These are phyloP conservation scores for Brassica nigra DNA, from an alignment of 345 rosid genomes.

Conservation along the genomic window DNA sequence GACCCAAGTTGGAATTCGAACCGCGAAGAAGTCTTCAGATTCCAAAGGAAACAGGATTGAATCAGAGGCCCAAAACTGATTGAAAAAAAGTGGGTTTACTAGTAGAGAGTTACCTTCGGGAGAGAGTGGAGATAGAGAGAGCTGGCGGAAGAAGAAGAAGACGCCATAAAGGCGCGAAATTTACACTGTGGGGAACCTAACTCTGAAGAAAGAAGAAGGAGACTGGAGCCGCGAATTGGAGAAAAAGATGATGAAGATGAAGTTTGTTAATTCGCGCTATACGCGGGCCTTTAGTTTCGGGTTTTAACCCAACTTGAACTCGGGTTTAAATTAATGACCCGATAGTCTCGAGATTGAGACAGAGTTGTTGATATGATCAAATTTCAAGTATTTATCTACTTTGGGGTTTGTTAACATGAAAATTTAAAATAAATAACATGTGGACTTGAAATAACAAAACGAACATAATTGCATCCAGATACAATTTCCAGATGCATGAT, in stretches of 20 bases:
- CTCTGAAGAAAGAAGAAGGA: neutral
- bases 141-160: slow-evolving; percentile 46
- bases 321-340: slow-evolving; percentile 30
- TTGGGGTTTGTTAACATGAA: slow-evolving; percentile 20
- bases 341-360: slow-evolving; percentile 1
- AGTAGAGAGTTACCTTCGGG: slow-evolving; percentile 47
- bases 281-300: slow-evolving; percentile 25
- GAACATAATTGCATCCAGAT: too few species aligned
- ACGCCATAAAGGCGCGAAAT: slow-evolving; percentile 48
- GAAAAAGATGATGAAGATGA: slow-evolving; percentile 31
- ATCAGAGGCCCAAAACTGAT: neutral
- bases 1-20: slow-evolving; percentile 32
- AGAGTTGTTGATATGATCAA: neutral
- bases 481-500: too few species aligned
- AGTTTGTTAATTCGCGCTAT: slow-evolving; percentile 33
- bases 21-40: slow-evolving; percentile 42
- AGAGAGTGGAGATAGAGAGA: slow-evolving; percentile 50
- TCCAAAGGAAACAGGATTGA: neutral
- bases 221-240: slow-evolving; percentile 24
- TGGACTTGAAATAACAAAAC: too few species aligned
- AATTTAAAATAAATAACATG: neutral
- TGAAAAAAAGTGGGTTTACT: neutral
- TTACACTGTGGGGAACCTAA: slow-evolving; percentile 13
- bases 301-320: slow-evolving; percentile 15
- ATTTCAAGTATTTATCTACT: neutral